Evolutionary conservation across 805 yeast genomes (phyloP), one percentile per base, ranked within the genome.

Genomic region (Lipomyces starkeyi): DNA sequence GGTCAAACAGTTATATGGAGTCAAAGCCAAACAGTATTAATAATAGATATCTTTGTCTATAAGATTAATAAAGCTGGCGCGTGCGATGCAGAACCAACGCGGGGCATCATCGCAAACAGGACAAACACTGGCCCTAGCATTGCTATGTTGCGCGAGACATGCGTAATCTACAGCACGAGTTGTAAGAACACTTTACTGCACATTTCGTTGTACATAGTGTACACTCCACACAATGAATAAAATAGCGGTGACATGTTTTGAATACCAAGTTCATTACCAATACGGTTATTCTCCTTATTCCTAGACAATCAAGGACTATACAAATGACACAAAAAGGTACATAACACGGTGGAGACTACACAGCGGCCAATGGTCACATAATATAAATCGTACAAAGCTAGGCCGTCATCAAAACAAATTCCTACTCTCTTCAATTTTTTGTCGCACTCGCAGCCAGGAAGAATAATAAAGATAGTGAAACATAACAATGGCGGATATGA

Each of bases 271-370:
- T 29, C 32, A 29, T 35, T 35, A 35, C 5, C 14, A 37, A 14
- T 37, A 37, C 6, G 13, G 14, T 17, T 43, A 43, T 17, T 43
- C 22, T 43, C 49, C 49, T 43, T 43, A n/a, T 17, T 43, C 37
- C 13, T 22, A 40, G 58, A 34, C 34, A 59, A 40, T 34, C 29
- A 22, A 58, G 35, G 53, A 49, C 17, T 17, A 35, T 47, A 29
- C 34, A 52, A 54, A 59, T 37, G 43, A 25, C 25, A 54, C 43
- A 55, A 59, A 20, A 22, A n/a, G 11, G 27, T 14, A 54, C n/a
- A 59, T 58, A 59, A 37, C 58, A 58, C 8, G 17, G 27, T 29
- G n/a, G 47, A 35, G 54, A 59, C 35, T n/a, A 34, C 58, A 27
- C 35, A 9, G 32, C 22, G 22, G 22, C 49, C 20, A n/a, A 3